Percentiles rank a stretch among this genome's conserved stretches.
Evolutionary conservation across 2,329 filamentous ascomycete genomes (phyloP).

Genomic region (Ceratocystis lukuohia): DNA sequence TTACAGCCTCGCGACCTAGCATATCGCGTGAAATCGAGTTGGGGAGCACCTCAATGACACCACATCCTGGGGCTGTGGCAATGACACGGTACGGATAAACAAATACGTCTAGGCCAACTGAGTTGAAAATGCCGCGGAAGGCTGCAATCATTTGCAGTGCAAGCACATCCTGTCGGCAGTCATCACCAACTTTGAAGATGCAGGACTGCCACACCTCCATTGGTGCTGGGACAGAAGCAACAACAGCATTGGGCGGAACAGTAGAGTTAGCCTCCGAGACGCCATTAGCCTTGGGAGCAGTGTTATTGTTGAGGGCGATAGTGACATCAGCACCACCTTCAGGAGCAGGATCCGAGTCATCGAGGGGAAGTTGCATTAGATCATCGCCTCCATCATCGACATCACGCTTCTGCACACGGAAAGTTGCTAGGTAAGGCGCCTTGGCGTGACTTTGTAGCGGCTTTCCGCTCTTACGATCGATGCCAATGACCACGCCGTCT

Average conservation of each 20-base stretch:
- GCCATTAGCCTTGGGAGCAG: constrained; percentile 8
- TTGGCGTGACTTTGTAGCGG: constrained; percentile 96
- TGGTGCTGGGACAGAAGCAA: constrained; percentile 23
- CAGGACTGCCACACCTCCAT: constrained; percentile 98
- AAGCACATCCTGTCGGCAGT: constrained; percentile 92
- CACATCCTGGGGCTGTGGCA: constrained; percentile 90
- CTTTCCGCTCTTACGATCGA: constrained; percentile 95
- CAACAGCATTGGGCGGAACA: neutral
- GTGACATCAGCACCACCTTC: constrained; percentile 31
- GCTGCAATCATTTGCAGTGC: constrained; percentile 96
- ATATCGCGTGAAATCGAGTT: constrained; percentile 98
- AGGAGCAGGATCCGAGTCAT: constrained; percentile 35
- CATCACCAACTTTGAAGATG: constrained; percentile 99
- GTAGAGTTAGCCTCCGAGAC: constrained; percentile 21
- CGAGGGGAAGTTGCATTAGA: constrained; percentile 33
- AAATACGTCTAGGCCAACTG: constrained; percentile 86
- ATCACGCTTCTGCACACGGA: constrained; percentile 75
- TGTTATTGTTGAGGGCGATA: neutral
- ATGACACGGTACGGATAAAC: constrained; percentile 96
- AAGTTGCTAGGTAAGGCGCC: constrained; percentile 97
- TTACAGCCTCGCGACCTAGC: constrained; percentile 94
- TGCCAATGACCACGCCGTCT: constrained; percentile 91
- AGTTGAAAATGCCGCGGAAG: constrained; percentile 93
- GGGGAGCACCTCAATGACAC: constrained; percentile 93
- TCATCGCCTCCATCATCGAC: constrained; percentile 15